phyloP scores from a whole-genome alignment of 208 protist genomes.

The Acanthamoeba royreba region DNA sequence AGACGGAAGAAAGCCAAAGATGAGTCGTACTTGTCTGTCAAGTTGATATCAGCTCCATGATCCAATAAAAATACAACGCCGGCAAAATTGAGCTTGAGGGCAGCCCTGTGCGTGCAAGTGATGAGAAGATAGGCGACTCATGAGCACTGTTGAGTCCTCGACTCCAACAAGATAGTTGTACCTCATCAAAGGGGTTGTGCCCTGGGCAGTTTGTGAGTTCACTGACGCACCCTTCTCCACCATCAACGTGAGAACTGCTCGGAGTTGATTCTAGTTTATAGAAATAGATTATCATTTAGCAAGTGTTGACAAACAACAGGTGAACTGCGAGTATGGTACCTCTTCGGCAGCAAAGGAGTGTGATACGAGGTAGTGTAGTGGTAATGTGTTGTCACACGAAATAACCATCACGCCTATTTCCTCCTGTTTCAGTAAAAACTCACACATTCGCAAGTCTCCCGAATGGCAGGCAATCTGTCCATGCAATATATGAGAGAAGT shows the following conservation, averaged over 20 bases:
- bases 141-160: too few species aligned
- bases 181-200: not conserved
- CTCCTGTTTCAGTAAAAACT: constrained; percentile 41
- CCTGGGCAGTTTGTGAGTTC: constrained; percentile 26
- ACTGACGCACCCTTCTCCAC: constrained; percentile 14
- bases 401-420: constrained; percentile 49
- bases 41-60: constrained; percentile 18
- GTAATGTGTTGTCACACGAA: constrained; percentile 40
- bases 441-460: constrained; percentile 39
- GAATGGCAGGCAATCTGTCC: constrained; percentile 30
- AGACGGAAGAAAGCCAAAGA: too few species aligned
- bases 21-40: not conserved
- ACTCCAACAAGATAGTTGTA: not conserved
- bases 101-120: not conserved
- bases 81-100: constrained; percentile 12
- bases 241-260: not conserved
- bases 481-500: not conserved
- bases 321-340: not conserved
- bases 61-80: not conserved
- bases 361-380: constrained; percentile 41
- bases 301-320: too few species aligned
- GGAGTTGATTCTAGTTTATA: not conserved
- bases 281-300: too few species aligned
- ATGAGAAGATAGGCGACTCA: too few species aligned
- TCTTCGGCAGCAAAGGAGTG: constrained; percentile 47